Evolutionary conservation across 345 rosid genomes (phyloP).

Genomic region (Boechera divaricarpa): DNA sequence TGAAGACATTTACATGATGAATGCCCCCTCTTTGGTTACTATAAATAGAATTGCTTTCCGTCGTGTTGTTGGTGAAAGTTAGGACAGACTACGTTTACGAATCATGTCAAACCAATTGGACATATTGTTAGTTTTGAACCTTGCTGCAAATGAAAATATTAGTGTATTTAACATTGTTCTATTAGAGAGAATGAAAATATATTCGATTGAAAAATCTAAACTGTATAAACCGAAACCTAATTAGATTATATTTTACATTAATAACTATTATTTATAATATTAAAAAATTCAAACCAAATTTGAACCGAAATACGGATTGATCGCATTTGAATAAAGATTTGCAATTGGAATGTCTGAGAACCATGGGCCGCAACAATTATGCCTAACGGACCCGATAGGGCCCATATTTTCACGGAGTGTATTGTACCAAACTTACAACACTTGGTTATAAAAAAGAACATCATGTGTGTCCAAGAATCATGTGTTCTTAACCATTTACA

Average conservation of each 20-base stretch:
- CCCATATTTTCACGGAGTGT: slow-evolving; percentile 13
- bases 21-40: slow-evolving; percentile 10
- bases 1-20: neutral
- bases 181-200: no score
- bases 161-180: neutral
- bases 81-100: slow-evolving; percentile 23
- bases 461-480: slow-evolving; percentile 22
- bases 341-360: neutral
- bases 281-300: neutral
- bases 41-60: slow-evolving; percentile 3
- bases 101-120: neutral
- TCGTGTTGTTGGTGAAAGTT: slow-evolving; percentile 28
- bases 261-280: neutral
- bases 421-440: neutral
- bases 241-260: neutral
- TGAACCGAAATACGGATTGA: neutral
- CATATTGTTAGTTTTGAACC: no score
- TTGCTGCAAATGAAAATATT: no score
- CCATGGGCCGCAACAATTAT: slow-evolving; percentile 25
- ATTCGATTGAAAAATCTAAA: no score
- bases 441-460: neutral
- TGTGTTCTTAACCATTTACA: neutral
- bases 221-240: neutral
- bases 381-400: neutral
- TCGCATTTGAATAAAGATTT: neutral